Percentiles rank a stretch among this genome's conserved stretches.
These are phyloP conservation scores for Talaromyces sp. DNA, from an alignment of 2,329 filamentous ascomycete genomes.

Conservation along the genomic window DNA sequence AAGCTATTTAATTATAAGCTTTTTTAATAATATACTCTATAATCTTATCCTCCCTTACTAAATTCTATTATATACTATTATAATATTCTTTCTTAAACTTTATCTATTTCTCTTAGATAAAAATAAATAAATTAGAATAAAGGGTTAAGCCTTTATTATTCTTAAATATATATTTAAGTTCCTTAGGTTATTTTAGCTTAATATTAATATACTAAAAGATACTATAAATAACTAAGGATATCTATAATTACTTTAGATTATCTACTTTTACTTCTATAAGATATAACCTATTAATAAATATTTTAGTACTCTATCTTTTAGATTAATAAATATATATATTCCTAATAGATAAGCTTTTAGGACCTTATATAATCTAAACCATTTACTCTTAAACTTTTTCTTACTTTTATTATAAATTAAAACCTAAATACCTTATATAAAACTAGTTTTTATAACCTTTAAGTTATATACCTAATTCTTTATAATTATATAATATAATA, in stretches of 20 bases:
- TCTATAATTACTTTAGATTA: too few species aligned
- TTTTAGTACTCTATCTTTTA: too few species aligned
- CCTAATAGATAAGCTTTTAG: conserved; percentile 1
- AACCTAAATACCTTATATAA: conserved; percentile 3
- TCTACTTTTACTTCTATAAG: too few species aligned
- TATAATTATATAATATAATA: neutral
- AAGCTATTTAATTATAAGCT: neutral
- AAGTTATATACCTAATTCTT: neutral
- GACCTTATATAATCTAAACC: conserved; percentile 9
- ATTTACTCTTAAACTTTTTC: conserved; percentile 16
- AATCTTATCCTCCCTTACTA: neutral
- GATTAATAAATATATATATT: conserved; percentile 11
- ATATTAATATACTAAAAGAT: too few species aligned
- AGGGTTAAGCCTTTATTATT: too few species aligned
- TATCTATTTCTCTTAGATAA: neutral
- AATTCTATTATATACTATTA: neutral
- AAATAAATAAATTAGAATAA: neutral
- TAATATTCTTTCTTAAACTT: neutral
- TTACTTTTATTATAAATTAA: conserved; percentile 6
- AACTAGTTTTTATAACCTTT: conserved; percentile 9
- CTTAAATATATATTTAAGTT: too few species aligned
- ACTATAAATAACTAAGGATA: too few species aligned
- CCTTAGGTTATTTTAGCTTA: too few species aligned
- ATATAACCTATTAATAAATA: neutral
- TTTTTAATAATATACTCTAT: neutral